These are phyloP conservation scores for Cytidiella melzeri DNA, from an alignment of 768 basidiomycete genomes.

Conservation along the genomic window DNA sequence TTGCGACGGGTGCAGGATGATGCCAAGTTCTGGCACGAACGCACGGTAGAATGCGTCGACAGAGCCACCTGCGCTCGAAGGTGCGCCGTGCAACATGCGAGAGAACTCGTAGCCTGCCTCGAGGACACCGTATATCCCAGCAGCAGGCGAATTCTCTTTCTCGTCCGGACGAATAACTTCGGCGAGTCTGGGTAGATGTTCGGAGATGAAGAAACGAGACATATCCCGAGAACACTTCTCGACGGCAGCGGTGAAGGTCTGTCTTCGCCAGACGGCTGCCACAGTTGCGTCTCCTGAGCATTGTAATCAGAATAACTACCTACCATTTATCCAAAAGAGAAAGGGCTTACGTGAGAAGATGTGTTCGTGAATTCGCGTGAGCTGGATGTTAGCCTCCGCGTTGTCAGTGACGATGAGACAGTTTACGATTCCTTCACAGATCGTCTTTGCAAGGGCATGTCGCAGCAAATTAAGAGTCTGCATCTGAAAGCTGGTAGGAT, in stretches of 20 bases:
- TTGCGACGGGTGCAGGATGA: constrained; percentile 65
- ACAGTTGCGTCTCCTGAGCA: constrained; percentile 88
- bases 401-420: constrained; percentile 84
- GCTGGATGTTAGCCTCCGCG: constrained; percentile 74
- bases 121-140: constrained; percentile 40
- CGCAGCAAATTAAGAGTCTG: constrained; percentile 75
- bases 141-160: neutral
- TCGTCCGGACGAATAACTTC: constrained; percentile 36
- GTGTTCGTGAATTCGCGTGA: constrained; percentile 84
- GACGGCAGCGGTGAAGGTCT: constrained; percentile 85
- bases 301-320: too few species aligned
- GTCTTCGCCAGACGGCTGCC: constrained; percentile 85
- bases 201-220: constrained; percentile 57
- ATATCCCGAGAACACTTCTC: constrained; percentile 70
- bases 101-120: constrained; percentile 75
- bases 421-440: constrained; percentile 77
- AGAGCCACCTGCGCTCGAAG: constrained; percentile 40
- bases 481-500: constrained; percentile 41
- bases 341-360: constrained; percentile 67
- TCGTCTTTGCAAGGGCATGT: constrained; percentile 73
- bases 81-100: constrained; percentile 78
- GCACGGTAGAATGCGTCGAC: constrained; percentile 77
- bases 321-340: neutral
- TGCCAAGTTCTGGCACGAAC: constrained; percentile 80
- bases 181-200: constrained; percentile 65